A percentile compares a stretch with the other conserved stretches of the same genome.
Evolutionary conservation across 306 rosid genomes (phyloP).

Genomic region (Rosa lucieae): DNA sequence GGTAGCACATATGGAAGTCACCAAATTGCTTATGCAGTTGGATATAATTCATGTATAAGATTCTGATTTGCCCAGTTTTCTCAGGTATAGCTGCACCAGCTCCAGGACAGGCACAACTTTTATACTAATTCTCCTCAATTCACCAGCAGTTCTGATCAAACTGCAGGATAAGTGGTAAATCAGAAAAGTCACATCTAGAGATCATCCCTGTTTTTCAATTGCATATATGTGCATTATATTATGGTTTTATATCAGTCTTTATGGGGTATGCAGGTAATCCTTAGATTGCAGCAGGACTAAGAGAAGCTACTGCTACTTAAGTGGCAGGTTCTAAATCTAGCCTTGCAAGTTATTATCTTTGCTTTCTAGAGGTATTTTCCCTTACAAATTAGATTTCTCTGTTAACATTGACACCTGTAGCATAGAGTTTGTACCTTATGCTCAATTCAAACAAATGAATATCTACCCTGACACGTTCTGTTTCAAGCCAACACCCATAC

Average conservation of each 20-base stretch:
- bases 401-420: background rate
- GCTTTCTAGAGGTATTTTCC: slow-evolving; percentile 28
- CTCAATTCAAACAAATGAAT: background rate
- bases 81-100: slow-evolving; percentile 25
- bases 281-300: slow-evolving; percentile 35
- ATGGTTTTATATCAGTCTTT: background rate
- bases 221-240: background rate
- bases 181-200: slow-evolving; percentile 16
- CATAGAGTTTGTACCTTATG: background rate
- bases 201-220: background rate
- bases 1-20: background rate
- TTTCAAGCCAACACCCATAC: background rate
- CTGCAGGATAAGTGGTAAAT: slow-evolving; percentile 24
- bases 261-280: slow-evolving; percentile 28
- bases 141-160: slow-evolving; percentile 32
- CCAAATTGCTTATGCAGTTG: background rate
- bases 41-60: background rate
- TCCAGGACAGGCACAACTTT: slow-evolving; percentile 17
- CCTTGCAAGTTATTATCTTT: slow-evolving; percentile 32
- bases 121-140: slow-evolving; percentile 25
- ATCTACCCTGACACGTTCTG: background rate
- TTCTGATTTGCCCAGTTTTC: background rate
- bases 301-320: slow-evolving; percentile 28
- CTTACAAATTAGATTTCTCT: background rate
- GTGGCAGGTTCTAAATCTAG: slow-evolving; percentile 32